A percentile compares a stretch with the other conserved stretches of the same genome.
phyloP scores from a whole-genome alignment of 805 yeast species.

The Candida pseudoglaebosa region DNA sequence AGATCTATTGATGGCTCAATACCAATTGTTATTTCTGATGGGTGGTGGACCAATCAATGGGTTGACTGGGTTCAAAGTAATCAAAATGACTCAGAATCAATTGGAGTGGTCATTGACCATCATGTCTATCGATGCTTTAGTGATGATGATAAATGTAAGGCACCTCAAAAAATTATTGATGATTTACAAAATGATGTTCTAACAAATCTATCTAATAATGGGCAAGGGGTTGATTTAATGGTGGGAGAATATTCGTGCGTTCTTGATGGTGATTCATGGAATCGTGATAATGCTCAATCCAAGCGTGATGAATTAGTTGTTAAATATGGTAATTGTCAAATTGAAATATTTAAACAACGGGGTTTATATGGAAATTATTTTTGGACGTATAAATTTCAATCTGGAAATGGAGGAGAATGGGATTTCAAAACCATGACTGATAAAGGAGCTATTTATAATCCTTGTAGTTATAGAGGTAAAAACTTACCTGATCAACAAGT shows the following conservation, averaged over 20 bases:
- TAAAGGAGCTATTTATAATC: conserved; percentile 41
- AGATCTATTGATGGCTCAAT: conserved; percentile 50
- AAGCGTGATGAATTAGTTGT: conserved; percentile 52
- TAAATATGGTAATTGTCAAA: conserved; percentile 59
- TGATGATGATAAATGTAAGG: conserved; percentile 62
- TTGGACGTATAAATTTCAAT: conserved; percentile 86
- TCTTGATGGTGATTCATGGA: conserved; percentile 74
- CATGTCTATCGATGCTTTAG: conserved; percentile 87
- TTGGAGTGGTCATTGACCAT: conserved; percentile 74
- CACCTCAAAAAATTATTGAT: conserved; percentile 58
- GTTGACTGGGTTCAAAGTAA: conserved; percentile 57
- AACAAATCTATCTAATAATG: conserved; percentile 43
- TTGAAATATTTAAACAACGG: conserved; percentile 42
- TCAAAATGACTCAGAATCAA: conserved; percentile 26
- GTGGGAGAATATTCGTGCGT: conserved; percentile 93
- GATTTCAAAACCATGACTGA: conserved; percentile 78
- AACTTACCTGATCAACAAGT: conserved; percentile 37
- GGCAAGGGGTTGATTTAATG: conserved; percentile 58
- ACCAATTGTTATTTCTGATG: conserved; percentile 84
- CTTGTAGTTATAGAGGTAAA: conserved; percentile 17
- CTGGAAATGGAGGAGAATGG: conserved; percentile 97
- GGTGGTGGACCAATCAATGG: conserved; percentile 89
- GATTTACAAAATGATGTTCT: conserved; percentile 51
- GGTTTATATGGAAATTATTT: conserved; percentile 75
- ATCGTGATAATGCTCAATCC: conserved; percentile 36